Evolutionary conservation across 164 flowering plant genomes (phyloP).

Genomic region (Chimonanthus salicifolius): DNA sequence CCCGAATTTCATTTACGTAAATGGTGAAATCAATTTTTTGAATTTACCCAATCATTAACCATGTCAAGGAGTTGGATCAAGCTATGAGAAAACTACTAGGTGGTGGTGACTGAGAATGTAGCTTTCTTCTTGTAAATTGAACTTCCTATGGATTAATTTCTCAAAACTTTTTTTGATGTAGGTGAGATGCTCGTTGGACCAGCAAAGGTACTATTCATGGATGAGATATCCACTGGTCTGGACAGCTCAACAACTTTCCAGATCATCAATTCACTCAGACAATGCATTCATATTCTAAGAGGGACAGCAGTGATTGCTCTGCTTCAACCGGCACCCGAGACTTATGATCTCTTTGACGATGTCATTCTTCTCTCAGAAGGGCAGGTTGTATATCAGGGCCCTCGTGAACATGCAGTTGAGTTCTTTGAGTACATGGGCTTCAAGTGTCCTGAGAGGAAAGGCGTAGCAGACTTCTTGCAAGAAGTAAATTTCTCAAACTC

Average conservation of each 20-base stretch:
- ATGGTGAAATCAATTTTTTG: too few relatives aligned
- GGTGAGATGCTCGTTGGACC: conserved; percentile 98
- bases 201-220: conserved; percentile 77
- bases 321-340: conserved; percentile 89
- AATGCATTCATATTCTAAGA: conserved; percentile 58
- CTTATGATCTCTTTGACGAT: conserved; percentile 80
- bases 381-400: conserved; percentile 83
- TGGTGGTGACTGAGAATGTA: too few relatives aligned
- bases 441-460: conserved; percentile 77
- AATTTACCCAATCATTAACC: too few relatives aligned
- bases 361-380: conserved; percentile 76
- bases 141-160: too few relatives aligned
- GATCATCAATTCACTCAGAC: conserved; percentile 82
- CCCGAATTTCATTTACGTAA: too few relatives aligned
- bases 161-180: conserved; percentile 3
- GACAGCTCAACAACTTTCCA: conserved; percentile 92
- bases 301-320: conserved; percentile 72
- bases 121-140: not conserved
- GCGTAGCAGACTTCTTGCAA: conserved; percentile 84
- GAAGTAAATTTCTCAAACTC: conserved; percentile 41
- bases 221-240: conserved; percentile 91
- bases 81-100: too few relatives aligned
- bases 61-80: too few relatives aligned
- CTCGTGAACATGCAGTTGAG: conserved; percentile 59
- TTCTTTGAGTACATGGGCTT: conserved; percentile 77